A percentile compares a stretch with the other conserved stretches of the same genome.
These are phyloP conservation scores for Malassezia cuniculi DNA, from an alignment of 1,284 basidiomycete genomes.

Conservation along the genomic window DNA sequence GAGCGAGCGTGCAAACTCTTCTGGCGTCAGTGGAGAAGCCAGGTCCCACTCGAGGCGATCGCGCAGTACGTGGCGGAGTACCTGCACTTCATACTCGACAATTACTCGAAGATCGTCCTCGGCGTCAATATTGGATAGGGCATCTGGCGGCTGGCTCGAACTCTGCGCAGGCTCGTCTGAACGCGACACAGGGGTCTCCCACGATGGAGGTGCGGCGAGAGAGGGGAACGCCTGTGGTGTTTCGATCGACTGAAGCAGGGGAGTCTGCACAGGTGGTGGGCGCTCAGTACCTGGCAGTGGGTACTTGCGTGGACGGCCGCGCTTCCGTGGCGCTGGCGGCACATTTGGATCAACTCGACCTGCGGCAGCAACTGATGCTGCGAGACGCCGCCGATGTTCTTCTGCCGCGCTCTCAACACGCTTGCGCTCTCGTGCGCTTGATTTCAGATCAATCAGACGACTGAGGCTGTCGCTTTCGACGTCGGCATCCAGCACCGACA, in stretches of 20 bases:
- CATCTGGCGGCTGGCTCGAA: conserved; percentile 13
- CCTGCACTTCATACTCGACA: conserved; percentile 80
- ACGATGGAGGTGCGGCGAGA: no score
- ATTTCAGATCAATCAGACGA: conserved; percentile 12
- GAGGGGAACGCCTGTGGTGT: no score
- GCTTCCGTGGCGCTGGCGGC: conserved; percentile 3
- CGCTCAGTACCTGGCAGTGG: conserved; percentile 1
- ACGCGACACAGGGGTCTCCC: no score
- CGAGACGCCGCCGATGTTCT: conserved; percentile 4
- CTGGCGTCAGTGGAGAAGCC: conserved; percentile 76
- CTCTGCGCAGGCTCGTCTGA: no score
- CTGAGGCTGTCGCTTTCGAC: conserved; percentile 2
- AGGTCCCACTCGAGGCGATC: conserved; percentile 99
- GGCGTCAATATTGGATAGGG: conserved; percentile 17
- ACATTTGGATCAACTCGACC: neutral
- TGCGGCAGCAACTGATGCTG: neutral
- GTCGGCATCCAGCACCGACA: conserved; percentile 47
- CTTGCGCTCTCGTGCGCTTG: conserved; percentile 10
- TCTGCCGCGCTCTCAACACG: conserved; percentile 5
- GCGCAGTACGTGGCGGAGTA: conserved; percentile 72
- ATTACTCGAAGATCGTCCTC: conserved; percentile 41
- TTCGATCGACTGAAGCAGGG: no score
- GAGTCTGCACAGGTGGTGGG: no score
- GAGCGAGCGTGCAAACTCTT: conserved; percentile 66
- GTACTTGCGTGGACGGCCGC: conserved; percentile 14